Evolutionary conservation across 1,284 basidiomycete genomes (phyloP).

Genomic region (Stygiomarasmius scandens): DNA sequence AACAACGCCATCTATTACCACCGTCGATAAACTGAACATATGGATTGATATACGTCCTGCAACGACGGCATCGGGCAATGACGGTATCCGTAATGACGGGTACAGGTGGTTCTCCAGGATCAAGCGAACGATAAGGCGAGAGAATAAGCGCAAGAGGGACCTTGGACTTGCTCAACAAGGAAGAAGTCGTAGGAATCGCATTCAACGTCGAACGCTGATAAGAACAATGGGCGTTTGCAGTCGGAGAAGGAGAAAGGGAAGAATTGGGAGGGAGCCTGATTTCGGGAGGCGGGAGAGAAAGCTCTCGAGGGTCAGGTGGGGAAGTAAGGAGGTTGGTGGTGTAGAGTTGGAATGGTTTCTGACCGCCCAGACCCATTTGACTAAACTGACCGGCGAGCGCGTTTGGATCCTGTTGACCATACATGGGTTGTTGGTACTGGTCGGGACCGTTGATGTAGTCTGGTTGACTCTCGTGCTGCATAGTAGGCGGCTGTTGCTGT

Average conservation of each 20-base stretch:
- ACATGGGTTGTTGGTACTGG: slow-evolving; percentile 52
- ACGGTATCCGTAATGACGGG: slow-evolving; percentile 93
- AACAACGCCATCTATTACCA: slow-evolving; percentile 98
- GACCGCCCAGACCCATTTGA: slow-evolving; percentile 79
- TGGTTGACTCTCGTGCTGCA: slow-evolving; percentile 54
- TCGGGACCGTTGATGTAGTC: slow-evolving; percentile 59
- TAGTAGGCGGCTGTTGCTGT: slow-evolving; percentile 58
- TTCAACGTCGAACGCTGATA: slow-evolving; percentile 95
- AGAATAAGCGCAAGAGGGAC: slow-evolving; percentile 90
- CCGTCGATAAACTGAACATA: slow-evolving; percentile 99
- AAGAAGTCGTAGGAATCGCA: slow-evolving; percentile 91
- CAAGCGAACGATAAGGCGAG: slow-evolving; percentile 88
- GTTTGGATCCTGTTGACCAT: slow-evolving; percentile 59
- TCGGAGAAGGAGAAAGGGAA: slow-evolving; percentile 79
- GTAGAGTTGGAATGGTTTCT: slow-evolving; percentile 74
- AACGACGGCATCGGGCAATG: slow-evolving; percentile 95
- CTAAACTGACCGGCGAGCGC: slow-evolving; percentile 84
- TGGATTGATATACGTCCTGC: slow-evolving; percentile 98
- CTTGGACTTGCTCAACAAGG: slow-evolving; percentile 91
- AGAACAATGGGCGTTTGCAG: slow-evolving; percentile 85
- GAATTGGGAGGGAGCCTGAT: slow-evolving; percentile 86
- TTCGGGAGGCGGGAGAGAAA: slow-evolving; percentile 83
- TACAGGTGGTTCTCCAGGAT: slow-evolving; percentile 77
- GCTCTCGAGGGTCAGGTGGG: slow-evolving; percentile 86
- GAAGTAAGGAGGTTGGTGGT: slow-evolving; percentile 89